Conservation (phyloP, 2,329 filamentous ascomycete species). For the Monosporascus sp. region DNA sequence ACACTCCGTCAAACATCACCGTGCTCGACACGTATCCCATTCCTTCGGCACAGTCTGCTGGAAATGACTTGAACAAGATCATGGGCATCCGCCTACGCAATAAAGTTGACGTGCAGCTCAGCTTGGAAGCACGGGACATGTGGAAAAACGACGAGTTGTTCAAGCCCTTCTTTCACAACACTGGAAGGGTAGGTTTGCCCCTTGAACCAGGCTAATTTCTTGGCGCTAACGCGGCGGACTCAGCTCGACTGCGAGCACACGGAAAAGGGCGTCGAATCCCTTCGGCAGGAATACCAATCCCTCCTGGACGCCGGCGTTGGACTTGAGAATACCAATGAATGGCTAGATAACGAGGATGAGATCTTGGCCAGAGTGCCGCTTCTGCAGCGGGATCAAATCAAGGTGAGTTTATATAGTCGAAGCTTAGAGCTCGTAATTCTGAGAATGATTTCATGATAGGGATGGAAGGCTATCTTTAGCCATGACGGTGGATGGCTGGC, state of each 20-base stretch:
- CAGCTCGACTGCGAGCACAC: slow-evolving; percentile 30
- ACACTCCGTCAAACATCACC: slow-evolving; percentile 37
- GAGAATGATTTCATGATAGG: slow-evolving; percentile 16
- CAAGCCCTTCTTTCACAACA: slow-evolving; percentile 38
- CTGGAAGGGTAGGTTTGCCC: slow-evolving; percentile 31
- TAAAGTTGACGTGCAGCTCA: slow-evolving; percentile 26
- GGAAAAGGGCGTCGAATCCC: slow-evolving; percentile 25
- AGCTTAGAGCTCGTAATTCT: not conserved
- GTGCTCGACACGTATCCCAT: slow-evolving; percentile 41
- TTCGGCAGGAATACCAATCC: slow-evolving; percentile 30
- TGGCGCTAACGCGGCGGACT: not conserved
- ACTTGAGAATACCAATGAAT: slow-evolving; percentile 34
- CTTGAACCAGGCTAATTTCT: slow-evolving; percentile 8
- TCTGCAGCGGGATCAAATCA: slow-evolving; percentile 33
- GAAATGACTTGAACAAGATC: slow-evolving; percentile 43
- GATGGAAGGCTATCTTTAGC: slow-evolving; percentile 41
- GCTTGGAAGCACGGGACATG: slow-evolving; percentile 28
- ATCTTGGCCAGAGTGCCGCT: slow-evolving; percentile 36
- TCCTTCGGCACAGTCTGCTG: slow-evolving; percentile 41
- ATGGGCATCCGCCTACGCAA: slow-evolving; percentile 33
- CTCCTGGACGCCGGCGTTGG: slow-evolving; percentile 23
- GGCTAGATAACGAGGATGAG: slow-evolving; percentile 38
- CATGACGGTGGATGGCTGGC: slow-evolving; percentile 42
- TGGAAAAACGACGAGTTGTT: slow-evolving; percentile 40
- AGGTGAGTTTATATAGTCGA: slow-evolving; percentile 17